Base-by-base conservation (phyloP, 768 basidiomycete genomes). In the Lentinula sp. region DNA sequence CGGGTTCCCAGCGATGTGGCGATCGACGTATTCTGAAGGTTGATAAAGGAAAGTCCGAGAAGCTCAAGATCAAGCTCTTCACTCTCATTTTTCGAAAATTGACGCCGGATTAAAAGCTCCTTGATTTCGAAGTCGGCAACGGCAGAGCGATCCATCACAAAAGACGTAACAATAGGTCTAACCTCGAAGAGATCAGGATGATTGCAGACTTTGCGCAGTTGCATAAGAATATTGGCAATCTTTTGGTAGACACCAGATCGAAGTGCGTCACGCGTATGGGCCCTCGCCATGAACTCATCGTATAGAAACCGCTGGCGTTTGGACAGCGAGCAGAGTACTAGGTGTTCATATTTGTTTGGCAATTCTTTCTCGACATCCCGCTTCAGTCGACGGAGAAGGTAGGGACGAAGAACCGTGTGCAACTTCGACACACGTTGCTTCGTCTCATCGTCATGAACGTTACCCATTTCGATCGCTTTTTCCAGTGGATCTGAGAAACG, bases 291-390 rank as follows among this genome's bases (percentile, higher is more conserved):
- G 76, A 96, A 96, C 70, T 96, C 94, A 77, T 97, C 94, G 69
- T 97, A 97, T 18, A 97, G 79, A 70, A 92, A 93, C n/a, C 94
- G 87, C 66, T 97, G 94, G 10, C 94, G 82, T 69, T 95, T 96
- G 39, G 93, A 95, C 15, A 97, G 77, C 12, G 87, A 86, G 66
- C 94, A 95, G 42, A 95, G 80, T 18, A 94, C 85, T 53, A 95
- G 83, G 70, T 97, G 94, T 63, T 96, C 95, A 68, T 83, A 92
- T 69, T 97, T 97, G 75, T 88, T 93, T 0, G 97, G 97, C 4
- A 99, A 78, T 65, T 94, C 90, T 72, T 91, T 93, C 75, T 98
- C 95, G 15, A 99, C 97, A 68, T 98, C 95, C n/a, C 90, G 86
- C 72, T 99, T 98, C 61, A 98, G 81, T n/a, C 97, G 86, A 12